phyloP scores from a whole-genome alignment of 2,329 filamentous ascomycete genomes.

The Pseudocercospora fuligena region DNA sequence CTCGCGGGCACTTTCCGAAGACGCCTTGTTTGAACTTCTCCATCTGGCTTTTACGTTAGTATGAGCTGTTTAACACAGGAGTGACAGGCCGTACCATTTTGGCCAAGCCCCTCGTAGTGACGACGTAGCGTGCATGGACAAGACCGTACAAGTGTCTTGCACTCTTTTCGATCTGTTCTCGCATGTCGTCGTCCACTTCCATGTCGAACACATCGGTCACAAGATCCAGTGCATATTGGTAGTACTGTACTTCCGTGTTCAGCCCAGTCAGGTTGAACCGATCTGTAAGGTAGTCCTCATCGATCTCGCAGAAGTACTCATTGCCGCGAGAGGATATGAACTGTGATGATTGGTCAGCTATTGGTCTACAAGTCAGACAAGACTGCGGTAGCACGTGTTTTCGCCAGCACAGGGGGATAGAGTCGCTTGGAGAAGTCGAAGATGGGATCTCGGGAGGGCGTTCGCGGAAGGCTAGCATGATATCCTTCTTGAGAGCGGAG shows the following conservation, averaged over 20 bases:
- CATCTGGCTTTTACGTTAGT: slow-evolving; percentile 62
- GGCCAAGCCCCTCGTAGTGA: slow-evolving; percentile 87
- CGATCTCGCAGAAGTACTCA: slow-evolving; percentile 99
- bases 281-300: slow-evolving; percentile 97
- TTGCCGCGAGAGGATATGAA: slow-evolving; percentile 98
- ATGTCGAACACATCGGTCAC: slow-evolving; percentile 98
- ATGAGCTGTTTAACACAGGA: neutral
- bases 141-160: slow-evolving; percentile 93
- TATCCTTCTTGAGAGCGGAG: too few species aligned
- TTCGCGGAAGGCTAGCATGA: too few species aligned
- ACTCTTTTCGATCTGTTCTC: slow-evolving; percentile 97
- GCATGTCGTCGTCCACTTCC: slow-evolving; percentile 97
- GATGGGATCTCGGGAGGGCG: too few species aligned
- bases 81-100: slow-evolving; percentile 77
- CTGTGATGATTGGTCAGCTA: slow-evolving; percentile 55
- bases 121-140: slow-evolving; percentile 94
- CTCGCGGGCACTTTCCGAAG: slow-evolving; percentile 96
- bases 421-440: neutral
- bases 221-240: slow-evolving; percentile 96
- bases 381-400: neutral
- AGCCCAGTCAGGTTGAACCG: slow-evolving; percentile 97
- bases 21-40: slow-evolving; percentile 99
- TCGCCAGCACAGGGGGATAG: neutral
- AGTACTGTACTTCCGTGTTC: slow-evolving; percentile 97
- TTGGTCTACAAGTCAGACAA: neutral